Conservation (phyloP, 106 monocot species). For the Allium cepa region DNA sequence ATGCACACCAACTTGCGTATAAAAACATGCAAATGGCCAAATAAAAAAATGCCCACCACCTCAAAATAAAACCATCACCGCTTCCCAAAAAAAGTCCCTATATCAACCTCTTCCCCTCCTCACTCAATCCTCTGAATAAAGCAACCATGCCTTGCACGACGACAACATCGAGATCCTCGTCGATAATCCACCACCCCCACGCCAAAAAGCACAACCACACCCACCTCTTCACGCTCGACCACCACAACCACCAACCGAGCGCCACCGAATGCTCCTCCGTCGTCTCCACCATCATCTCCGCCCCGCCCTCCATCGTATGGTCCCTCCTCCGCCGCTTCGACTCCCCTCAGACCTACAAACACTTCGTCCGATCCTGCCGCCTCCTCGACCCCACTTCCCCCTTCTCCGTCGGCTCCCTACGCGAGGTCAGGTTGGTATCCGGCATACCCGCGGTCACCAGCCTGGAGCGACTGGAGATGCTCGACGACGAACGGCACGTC, state of each 20-base stretch:
- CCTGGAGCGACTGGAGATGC: conserved; percentile 36
- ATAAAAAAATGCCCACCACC: not conserved
- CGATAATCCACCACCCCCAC: not conserved
- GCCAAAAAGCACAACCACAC: not conserved
- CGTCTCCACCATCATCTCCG: conserved; percentile 17
- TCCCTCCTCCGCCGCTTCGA: conserved; percentile 47
- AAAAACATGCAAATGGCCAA: not conserved
- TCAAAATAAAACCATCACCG: not conserved
- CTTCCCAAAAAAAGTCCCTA: not conserved
- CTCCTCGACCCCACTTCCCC: conserved; percentile 19
- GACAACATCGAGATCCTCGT: not conserved
- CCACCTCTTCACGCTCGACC: not conserved
- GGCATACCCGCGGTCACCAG: conserved; percentile 37
- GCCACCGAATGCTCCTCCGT: conserved; percentile 32
- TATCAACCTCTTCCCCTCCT: not conserved
- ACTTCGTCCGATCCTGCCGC: conserved; percentile 34
- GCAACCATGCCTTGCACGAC: conserved; percentile 1
- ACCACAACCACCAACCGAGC: conserved; percentile 29
- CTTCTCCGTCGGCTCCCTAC: conserved; percentile 24
- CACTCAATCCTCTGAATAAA: not conserved
- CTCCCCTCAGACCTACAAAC: conserved; percentile 40
- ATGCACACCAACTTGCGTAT: not conserved
- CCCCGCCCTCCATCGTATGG: conserved; percentile 34
- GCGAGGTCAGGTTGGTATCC: conserved; percentile 32
- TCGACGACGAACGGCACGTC: conserved; percentile 45